Base-by-base conservation (phyloP, 129 eudicot species). In the sunflower (Helianthus annuus) region DNA sequence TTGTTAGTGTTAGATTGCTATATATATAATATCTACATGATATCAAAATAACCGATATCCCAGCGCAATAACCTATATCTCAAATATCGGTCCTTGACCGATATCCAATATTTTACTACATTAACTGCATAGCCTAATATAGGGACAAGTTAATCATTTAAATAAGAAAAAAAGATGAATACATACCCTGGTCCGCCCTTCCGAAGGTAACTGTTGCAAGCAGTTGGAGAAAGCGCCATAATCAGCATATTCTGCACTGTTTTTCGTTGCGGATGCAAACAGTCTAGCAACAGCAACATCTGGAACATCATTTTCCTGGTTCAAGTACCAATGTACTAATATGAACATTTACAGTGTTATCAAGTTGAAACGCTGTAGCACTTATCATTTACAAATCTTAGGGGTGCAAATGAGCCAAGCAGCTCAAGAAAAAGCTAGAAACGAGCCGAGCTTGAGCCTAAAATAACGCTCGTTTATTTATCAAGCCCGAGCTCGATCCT, bases 271-370 rank as follows among this genome's bases (percentile, higher is more conserved):
- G 79, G 96, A 84, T 34, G 97, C 91, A 81, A 94, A 90, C 45
- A 94, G 91, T 66, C 69, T 84, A 48, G 99, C 97, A 74, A 94
- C 91, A 42, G 91, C 97, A 63, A 84, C 74, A 81, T 88, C 97
- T 60, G 99, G 97, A 36, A 78, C 67, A 59, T 88, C 97, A 45
- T 74, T 84, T 79, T 94, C 97, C 99, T 94, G 66, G 52, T 68
- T 19, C 49, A 79, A 29, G 16, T 52, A 80, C 68, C 46, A 72
- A 65, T 49, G 67, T 15, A 73, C 74, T 66, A 57, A 64, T 68
- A 10, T 24, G 67, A 48, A 67, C 39, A 77, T 61, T 76, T 46
- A 48, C 55, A 52, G n/a, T 68, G 48, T 55, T 12, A 36, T 70
- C 60, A 64, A 16, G 53, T 39, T 44, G 49, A 58, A 58, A 29